phyloP scores from a whole-genome alignment of 257 asterid species.

The Nicotiana noctiflora region DNA sequence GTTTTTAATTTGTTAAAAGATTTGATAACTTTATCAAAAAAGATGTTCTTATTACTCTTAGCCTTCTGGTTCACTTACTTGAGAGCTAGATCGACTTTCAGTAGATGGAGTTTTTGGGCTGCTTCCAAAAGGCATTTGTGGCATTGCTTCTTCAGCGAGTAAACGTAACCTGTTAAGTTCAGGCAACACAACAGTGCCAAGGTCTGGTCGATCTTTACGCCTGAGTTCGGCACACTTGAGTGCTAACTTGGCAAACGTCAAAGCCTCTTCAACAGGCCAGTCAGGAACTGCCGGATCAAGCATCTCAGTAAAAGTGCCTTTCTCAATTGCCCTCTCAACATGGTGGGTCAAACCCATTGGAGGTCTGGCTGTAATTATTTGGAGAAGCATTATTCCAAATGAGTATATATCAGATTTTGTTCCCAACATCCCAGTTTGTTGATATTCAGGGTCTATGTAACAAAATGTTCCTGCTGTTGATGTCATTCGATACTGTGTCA shows the following conservation, averaged over 20 bases:
- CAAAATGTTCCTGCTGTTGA: slow-evolving; percentile 95
- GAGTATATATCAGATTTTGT: slow-evolving; percentile 80
- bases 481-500: slow-evolving; percentile 89
- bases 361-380: slow-evolving; percentile 66
- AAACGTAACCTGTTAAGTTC: slow-evolving; percentile 59
- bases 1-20: not conserved
- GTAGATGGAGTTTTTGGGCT: slow-evolving; percentile 17
- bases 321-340: slow-evolving; percentile 71
- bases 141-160: slow-evolving; percentile 59
- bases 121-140: slow-evolving; percentile 14
- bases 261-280: slow-evolving; percentile 80
- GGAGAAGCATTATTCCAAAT: slow-evolving; percentile 79
- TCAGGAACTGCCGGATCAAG: slow-evolving; percentile 71
- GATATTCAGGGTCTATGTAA: slow-evolving; percentile 90
- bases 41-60: not conserved
- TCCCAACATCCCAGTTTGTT: slow-evolving; percentile 90
- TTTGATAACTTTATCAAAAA: not conserved
- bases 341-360: slow-evolving; percentile 93
- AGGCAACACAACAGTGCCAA: slow-evolving; percentile 49
- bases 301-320: slow-evolving; percentile 59
- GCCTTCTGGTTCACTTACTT: slow-evolving; percentile 25
- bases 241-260: slow-evolving; percentile 58
- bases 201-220: slow-evolving; percentile 81
- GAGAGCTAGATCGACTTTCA: slow-evolving; percentile 27
- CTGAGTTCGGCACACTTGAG: slow-evolving; percentile 73